Base-by-base conservation (phyloP, 2,329 filamentous ascomycete species). In the Sporothrix protearum region DNA sequence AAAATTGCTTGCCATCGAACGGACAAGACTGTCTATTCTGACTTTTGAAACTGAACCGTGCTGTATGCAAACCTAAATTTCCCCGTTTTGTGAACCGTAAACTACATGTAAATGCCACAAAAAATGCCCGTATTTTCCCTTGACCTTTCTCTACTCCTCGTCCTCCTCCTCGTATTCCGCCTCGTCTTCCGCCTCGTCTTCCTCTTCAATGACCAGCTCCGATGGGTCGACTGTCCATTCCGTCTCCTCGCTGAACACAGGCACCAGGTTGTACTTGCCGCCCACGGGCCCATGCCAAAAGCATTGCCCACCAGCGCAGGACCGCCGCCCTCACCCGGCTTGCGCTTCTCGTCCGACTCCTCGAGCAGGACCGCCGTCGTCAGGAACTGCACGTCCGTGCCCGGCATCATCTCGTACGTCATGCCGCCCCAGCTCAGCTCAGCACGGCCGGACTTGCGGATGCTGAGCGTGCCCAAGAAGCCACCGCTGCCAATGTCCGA, bases 371-470 rank as follows among this genome's bases (percentile, higher is more conserved):
- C 85, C 2, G 87, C 87, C 51, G 85, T 86, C 12, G 85, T 88
- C 73, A 88, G 75, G 76, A 89, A 90, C 74, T 84, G 83, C 28
- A 80, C 78, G 63, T 81, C 79, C 33, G 85, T 83, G 69, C 84
- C 85, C 14, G 85, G 82, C 25, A 85, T 87, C 74, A 90, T 80
- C 75, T 85, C 83, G 71, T 89, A 81, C 47, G 80, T 82, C 73
- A 83, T 84, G 33, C 88, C 88, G 67, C 88, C 88, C 87, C 88
- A 91, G 78, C 85, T 85, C 42, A 91, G 80, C 78, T 89, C 87
- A 2, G 88, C 85, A 72, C 85, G 86, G 73, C 88, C 88, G 9
- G 87, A 90, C 77, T 86, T 85, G 73, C 87, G 85, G 59, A 91
- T 85, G 71, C 86, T 83, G 68, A 91, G 82, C 76, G 85, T 85